Evolutionary conservation across 2,329 filamentous ascomycete species (phyloP), one percentile per base, ranked within the genome.

Genomic region (Trichoderma sp.): DNA sequence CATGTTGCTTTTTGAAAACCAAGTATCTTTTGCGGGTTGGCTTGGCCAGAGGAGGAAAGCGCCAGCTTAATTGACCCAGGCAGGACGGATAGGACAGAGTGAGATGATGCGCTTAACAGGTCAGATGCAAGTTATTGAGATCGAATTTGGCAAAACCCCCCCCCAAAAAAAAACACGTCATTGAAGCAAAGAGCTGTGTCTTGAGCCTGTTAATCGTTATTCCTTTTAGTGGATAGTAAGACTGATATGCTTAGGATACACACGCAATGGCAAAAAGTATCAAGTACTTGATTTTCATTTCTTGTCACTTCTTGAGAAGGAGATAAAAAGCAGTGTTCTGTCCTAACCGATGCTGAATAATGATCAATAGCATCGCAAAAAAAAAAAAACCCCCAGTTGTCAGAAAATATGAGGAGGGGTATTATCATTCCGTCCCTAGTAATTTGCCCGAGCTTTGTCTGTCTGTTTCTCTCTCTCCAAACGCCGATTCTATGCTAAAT

Each of bases 401-500:
- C 42, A 48, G 27, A 53, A 64, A 58, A 68, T 39, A 27, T 67
- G 32, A 39, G 32, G 32, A 39, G 32, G 66, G 66, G 66, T 68
- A 68, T 48, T 19, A 48, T 60, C 56, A 39, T 60, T 48, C 58
- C 66, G 35, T 60, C 54, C 32, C n/a, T 34, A 9, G 19, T 22
- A 17, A 19, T 64, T 57, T 65, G 52, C 63, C 63, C 37, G 63
- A 65, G 63, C 63, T 57, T n/a, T 35, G 7, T 60, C 42, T 54
- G 9, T 39, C 39, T 32, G 52, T 54, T 22, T 54, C 32, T 53
- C n/a, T 53, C n/a, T 15, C n/a, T 19, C 42, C 4, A 19, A 48
- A 54, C 67, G 52, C 67, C 67, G 39, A 34, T 37, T 58, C 59
- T 58, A 68, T 68, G 67, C 67, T 52, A 22, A 61, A 50, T 5